phyloP scores from a whole-genome alignment of 495 filamentous ascomycete species.

The Jackrogersella minutella region DNA sequence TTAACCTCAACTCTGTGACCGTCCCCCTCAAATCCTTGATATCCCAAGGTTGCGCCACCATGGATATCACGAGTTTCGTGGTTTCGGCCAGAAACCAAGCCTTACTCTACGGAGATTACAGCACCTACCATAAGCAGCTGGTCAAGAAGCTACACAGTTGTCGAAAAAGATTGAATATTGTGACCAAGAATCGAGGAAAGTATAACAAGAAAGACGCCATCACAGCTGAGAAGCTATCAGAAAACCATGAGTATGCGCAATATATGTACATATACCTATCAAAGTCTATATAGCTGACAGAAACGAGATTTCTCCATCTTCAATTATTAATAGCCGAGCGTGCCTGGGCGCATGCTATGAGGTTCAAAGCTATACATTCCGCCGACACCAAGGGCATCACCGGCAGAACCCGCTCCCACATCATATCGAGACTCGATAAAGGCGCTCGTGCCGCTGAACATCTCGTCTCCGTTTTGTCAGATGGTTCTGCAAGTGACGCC shows the following conservation, averaged over 20 bases:
- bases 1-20: not conserved
- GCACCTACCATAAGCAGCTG: slow-evolving; percentile 80
- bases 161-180: slow-evolving; percentile 82
- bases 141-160: slow-evolving; percentile 82
- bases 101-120: slow-evolving; percentile 87
- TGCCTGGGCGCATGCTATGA: slow-evolving; percentile 96
- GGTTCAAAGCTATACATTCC: slow-evolving; percentile 85
- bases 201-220: slow-evolving; percentile 75
- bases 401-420: slow-evolving; percentile 82
- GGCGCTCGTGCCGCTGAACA: slow-evolving; percentile 73
- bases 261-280: not conserved
- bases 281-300: slow-evolving; percentile 17
- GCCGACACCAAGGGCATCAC: slow-evolving; percentile 79
- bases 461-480: slow-evolving; percentile 70
- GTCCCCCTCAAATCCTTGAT: too few relatives aligned
- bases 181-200: slow-evolving; percentile 83
- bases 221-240: slow-evolving; percentile 77
- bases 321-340: slow-evolving; percentile 87
- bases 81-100: slow-evolving; percentile 79
- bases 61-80: slow-evolving; percentile 92
- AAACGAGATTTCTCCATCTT: slow-evolving; percentile 74
- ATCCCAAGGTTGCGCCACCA: slow-evolving; percentile 51
- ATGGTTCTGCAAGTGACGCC: slow-evolving; percentile 66
- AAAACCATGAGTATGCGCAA: slow-evolving; percentile 74
- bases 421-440: slow-evolving; percentile 86